Evolutionary conservation across 345 rosid species (phyloP).

Genomic region (Eucalyptus erythrocorys): DNA sequence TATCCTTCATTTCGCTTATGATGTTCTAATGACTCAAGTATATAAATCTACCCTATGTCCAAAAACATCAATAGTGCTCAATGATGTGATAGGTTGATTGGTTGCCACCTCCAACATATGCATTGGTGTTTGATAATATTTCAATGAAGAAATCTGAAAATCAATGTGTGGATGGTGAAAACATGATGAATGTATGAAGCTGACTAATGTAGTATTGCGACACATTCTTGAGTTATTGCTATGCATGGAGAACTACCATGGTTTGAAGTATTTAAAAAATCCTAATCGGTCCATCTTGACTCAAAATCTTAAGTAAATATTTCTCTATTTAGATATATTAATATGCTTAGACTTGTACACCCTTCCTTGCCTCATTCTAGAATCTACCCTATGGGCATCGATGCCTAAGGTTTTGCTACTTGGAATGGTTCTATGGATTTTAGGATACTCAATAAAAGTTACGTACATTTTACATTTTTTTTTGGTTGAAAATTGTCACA

Average conservation of each 20-base stretch:
- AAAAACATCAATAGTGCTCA: background rate
- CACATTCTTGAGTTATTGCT: background rate
- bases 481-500: background rate
- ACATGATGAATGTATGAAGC: fast-evolving
- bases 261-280: background rate
- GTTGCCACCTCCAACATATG: background rate
- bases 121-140: background rate
- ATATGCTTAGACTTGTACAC: background rate
- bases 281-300: background rate
- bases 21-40: background rate
- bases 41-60: background rate
- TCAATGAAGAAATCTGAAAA: background rate
- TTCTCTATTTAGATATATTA: background rate
- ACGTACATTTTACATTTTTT: background rate
- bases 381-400: background rate
- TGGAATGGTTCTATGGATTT: background rate
- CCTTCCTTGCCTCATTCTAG: background rate
- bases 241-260: background rate
- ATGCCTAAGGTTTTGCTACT: background rate
- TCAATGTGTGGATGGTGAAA: background rate
- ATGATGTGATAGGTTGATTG: background rate
- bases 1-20: background rate
- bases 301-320: background rate
- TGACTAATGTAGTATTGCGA: fast-evolving
- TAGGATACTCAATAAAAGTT: background rate